These are phyloP conservation scores for Fusarium cicatricum DNA, from an alignment of 2,329 filamentous ascomycete genomes.

Conservation along the genomic window DNA sequence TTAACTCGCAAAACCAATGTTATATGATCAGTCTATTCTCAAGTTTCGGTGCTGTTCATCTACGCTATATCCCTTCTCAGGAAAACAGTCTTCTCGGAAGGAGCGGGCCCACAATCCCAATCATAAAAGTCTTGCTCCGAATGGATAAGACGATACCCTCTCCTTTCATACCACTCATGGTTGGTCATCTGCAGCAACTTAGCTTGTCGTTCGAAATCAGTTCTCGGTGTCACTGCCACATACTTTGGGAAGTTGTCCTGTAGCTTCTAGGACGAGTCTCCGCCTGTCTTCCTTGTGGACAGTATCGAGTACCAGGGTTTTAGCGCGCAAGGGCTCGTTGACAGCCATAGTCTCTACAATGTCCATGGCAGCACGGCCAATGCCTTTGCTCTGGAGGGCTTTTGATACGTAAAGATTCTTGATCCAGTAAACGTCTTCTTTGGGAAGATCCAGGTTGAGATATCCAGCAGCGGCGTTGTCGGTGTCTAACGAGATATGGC, in stretches of 20 bases:
- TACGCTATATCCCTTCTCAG: slow-evolving; percentile 17
- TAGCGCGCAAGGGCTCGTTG: slow-evolving; percentile 36
- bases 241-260: slow-evolving; percentile 17
- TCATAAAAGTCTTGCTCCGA: slow-evolving; percentile 26
- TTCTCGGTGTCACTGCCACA: fast-evolving
- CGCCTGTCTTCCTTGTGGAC: slow-evolving; percentile 35
- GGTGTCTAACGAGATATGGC: slow-evolving; percentile 40
- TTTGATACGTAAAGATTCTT: slow-evolving; percentile 43
- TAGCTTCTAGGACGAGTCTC: background rate
- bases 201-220: fast-evolving
- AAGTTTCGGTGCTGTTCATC: too few relatives aligned
- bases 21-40: too few relatives aligned
- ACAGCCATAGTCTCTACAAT: slow-evolving; percentile 40
- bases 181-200: slow-evolving; percentile 31
- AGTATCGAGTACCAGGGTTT: slow-evolving; percentile 41
- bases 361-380: slow-evolving; percentile 44
- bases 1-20: too few relatives aligned
- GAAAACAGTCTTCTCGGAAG: slow-evolving; percentile 11
- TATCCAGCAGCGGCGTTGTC: slow-evolving; percentile 17
- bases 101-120: background rate
- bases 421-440: slow-evolving; percentile 40
- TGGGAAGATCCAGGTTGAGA: slow-evolving; percentile 30
- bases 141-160: slow-evolving; percentile 40
- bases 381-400: slow-evolving; percentile 37
- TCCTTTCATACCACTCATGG: slow-evolving; percentile 43